Percentiles rank a stretch among this genome's conserved stretches.
Evolutionary conservation across 1,139 yeast species (phyloP).

Genomic region (Yamadazyma sp.): DNA sequence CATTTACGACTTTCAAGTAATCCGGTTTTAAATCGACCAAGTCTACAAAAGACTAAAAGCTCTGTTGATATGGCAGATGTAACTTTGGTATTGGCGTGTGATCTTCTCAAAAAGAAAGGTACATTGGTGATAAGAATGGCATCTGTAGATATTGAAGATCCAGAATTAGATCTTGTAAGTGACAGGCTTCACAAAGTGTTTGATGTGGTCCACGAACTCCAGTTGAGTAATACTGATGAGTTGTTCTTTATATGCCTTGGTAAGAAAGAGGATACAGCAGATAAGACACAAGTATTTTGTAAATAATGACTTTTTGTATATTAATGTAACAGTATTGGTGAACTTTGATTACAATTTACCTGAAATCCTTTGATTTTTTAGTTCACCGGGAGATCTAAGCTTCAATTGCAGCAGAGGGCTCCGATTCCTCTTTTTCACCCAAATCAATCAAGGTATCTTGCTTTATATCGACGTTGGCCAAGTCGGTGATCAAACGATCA

Average conservation of each 20-base stretch:
- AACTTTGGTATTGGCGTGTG: slow-evolving; percentile 73
- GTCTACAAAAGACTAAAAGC: slow-evolving; percentile 27
- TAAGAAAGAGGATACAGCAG: slow-evolving; percentile 42
- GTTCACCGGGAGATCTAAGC: slow-evolving; percentile 3
- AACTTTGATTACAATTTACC: slow-evolving; percentile 2
- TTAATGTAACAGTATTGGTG: slow-evolving; percentile 6
- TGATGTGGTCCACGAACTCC: slow-evolving; percentile 42
- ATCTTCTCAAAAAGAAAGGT: slow-evolving; percentile 68
- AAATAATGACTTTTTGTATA: slow-evolving; percentile 5
- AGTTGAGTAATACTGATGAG: slow-evolving; percentile 38
- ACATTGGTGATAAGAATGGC: slow-evolving; percentile 70
- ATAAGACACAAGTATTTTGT: slow-evolving; percentile 48
- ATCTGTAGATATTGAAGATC: slow-evolving; percentile 49
- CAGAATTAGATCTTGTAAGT: slow-evolving; percentile 61
- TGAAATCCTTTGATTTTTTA: neutral
- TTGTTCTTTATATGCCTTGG: slow-evolving; percentile 66
- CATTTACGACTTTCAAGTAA: slow-evolving; percentile 36
- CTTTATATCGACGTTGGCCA: slow-evolving; percentile 1
- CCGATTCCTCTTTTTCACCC: slow-evolving; percentile 11
- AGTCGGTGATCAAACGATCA: slow-evolving; percentile 49
- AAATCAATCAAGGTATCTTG: slow-evolving; percentile 30
- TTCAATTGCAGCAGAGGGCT: slow-evolving; percentile 3
- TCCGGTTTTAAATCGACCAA: slow-evolving; percentile 26
- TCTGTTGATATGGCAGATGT: slow-evolving; percentile 82
- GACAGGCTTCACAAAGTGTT: slow-evolving; percentile 60